Percentiles rank a stretch among this genome's conserved stretches.
Conservation (phyloP, 352 stramenopile genomes). For the Phytophthora cajani region DNA sequence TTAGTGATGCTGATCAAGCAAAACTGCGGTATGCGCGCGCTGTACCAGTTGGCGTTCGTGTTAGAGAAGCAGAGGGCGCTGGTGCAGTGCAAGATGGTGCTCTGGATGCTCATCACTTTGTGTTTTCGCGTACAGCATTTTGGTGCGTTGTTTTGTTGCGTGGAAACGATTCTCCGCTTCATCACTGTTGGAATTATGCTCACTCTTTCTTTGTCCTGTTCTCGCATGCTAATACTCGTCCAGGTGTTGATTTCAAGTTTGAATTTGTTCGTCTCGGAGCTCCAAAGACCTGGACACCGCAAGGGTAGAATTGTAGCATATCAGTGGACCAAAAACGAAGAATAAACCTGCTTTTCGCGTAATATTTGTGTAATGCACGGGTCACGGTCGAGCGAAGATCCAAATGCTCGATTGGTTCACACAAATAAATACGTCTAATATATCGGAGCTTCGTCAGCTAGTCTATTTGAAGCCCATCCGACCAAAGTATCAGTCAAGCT, state of each 20-base stretch:
- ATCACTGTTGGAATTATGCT: neutral
- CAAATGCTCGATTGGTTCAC: no score
- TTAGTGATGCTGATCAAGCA: conserved; percentile 21
- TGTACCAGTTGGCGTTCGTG: conserved; percentile 42
- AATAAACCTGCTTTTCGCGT: neutral
- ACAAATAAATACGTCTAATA: no score
- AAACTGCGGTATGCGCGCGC: conserved; percentile 18
- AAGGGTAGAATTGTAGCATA: conserved; percentile 2
- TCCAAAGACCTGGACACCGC: conserved; percentile 10
- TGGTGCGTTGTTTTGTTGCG: conserved; percentile 10
- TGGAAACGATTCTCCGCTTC: no score
- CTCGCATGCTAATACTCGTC: neutral
- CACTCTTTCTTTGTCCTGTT: neutral
- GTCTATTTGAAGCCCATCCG: neutral
- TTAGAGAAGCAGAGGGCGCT: conserved; percentile 29
- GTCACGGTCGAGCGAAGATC: no score
- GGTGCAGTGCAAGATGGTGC: conserved; percentile 31
- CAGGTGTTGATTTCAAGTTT: conserved; percentile 23
- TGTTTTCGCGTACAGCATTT: conserved; percentile 26
- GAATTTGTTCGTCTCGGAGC: conserved; percentile 11
- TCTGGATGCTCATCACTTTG: conserved; percentile 32
- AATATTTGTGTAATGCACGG: no score
- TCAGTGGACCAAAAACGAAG: no score
- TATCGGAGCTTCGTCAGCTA: no score
- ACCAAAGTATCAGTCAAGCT: no score